Base-by-base conservation (phyloP, 371 early-diverging fungal species). In the Capniomyces stellatus region DNA sequence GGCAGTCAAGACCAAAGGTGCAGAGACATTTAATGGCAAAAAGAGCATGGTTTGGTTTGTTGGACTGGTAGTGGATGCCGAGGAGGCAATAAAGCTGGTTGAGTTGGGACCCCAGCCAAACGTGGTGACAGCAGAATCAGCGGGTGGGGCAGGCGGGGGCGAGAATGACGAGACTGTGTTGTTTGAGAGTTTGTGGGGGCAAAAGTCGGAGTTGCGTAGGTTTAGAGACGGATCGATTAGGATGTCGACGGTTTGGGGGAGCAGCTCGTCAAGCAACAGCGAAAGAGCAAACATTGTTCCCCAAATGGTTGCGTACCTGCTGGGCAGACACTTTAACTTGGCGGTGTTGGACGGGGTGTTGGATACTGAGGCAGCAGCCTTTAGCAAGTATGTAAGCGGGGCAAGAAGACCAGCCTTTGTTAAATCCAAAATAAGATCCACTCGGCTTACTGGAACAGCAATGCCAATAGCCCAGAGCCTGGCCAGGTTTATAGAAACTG, bases 221-320 rank as follows among this genome's bases (percentile, higher is more conserved):
- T 82, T 81, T 65, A 64, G 72, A 44, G 78, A 82, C 51, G 79
- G 79, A 21, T 56, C 67, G 23, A 76, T 82, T 54, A 52, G 60
- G 27, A 64, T 77, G 54, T 69, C 70, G 51, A 74, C 76, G 0
- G 73, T 79, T 0, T 79, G 69, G 69, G 67, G 58, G 46, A 54
- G 52, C 52, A 19, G 63, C 13, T 10, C 76, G 18, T 77, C 87
- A 49, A 51, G n/a, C 21, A 28, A 18, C 39, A 13, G 4, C 35
- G 74, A 75, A 29, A 76, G 87, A 10, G 73, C 77, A n/a, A 55
- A 78, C 51, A 82, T 93, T 59, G 78, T 92, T 15, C 76, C 78
- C 22, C 75, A 78, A 54, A 89, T 90, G 79, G 77, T 85, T 0
- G 64, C 70, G 0, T 80, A 83, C 58, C 68, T 95, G 29, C 51